phyloP scores from a whole-genome alignment of 2,329 filamentous ascomycete genomes.

The Colletotrichum sp. region DNA sequence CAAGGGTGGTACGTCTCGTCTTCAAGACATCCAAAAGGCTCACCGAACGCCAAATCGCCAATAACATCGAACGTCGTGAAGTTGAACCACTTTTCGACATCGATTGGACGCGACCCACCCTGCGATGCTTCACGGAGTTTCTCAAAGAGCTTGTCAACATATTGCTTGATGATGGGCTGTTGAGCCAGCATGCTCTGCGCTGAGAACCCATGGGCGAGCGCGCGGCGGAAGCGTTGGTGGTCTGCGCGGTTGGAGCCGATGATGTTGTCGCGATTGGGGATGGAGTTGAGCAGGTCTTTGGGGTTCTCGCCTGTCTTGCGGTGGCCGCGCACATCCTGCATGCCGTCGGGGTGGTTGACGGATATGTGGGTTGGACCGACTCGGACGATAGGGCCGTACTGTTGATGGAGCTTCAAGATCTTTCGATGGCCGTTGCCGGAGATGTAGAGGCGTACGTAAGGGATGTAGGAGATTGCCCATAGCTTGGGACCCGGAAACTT shows the following conservation, averaged over 20 bases:
- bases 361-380: slow-evolving; percentile 51
- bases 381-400: slow-evolving; percentile 50
- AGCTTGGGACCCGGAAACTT: slow-evolving; percentile 19
- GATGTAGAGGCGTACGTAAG: neutral
- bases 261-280: slow-evolving; percentile 1
- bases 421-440: slow-evolving; percentile 21
- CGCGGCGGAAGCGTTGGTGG: slow-evolving; percentile 24
- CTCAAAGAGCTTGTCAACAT: slow-evolving; percentile 29
- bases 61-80: slow-evolving; percentile 22
- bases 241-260: slow-evolving; percentile 19
- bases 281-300: neutral
- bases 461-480: neutral
- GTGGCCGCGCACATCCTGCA: slow-evolving; percentile 42
- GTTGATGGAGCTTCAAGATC: slow-evolving; percentile 36
- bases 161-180: slow-evolving; percentile 29
- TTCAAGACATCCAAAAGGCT: slow-evolving; percentile 22
- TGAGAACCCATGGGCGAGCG: slow-evolving; percentile 32
- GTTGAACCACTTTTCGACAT: slow-evolving; percentile 23
- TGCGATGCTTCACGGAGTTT: slow-evolving; percentile 10
- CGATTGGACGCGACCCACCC: neutral
- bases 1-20: slow-evolving; percentile 18
- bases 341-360: slow-evolving; percentile 43
- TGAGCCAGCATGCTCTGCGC: slow-evolving; percentile 32
- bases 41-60: slow-evolving; percentile 24
- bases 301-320: neutral